Conservation (phyloP, 495 filamentous ascomycete species). For the Bryoglossum gracile region DNA sequence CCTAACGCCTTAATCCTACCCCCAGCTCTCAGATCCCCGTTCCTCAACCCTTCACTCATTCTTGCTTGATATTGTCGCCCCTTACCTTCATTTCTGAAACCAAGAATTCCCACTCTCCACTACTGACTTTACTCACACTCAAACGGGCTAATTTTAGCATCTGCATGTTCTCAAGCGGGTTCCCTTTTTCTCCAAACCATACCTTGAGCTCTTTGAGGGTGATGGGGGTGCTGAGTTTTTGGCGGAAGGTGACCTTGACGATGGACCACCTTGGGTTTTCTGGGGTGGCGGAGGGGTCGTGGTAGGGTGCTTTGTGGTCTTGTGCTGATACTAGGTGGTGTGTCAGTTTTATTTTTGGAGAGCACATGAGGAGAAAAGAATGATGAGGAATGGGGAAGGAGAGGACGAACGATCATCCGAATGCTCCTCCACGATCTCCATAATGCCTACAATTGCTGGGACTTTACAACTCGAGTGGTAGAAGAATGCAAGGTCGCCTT, state of each 20-base stretch:
- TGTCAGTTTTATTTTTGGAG: slow-evolving; percentile 53
- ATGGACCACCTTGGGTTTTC: slow-evolving; percentile 82
- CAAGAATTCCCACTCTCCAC: slow-evolving; percentile 75
- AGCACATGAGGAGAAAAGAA: not conserved
- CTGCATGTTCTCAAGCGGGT: slow-evolving; percentile 72
- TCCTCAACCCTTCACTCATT: too few species aligned
- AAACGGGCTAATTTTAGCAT: slow-evolving; percentile 70
- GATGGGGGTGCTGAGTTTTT: slow-evolving; percentile 69
- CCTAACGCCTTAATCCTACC: too few species aligned
- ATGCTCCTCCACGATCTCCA: slow-evolving; percentile 85
- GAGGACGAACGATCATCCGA: slow-evolving; percentile 66
- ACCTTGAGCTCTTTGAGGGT: slow-evolving; percentile 67
- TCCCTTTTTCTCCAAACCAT: slow-evolving; percentile 46
- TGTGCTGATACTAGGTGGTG: slow-evolving; percentile 84
- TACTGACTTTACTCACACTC: slow-evolving; percentile 73
- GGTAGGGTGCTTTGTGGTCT: slow-evolving; percentile 71
- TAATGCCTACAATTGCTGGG: slow-evolving; percentile 84
- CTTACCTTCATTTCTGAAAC: slow-evolving; percentile 43
- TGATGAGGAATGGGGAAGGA: not conserved
- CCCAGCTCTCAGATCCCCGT: too few species aligned
- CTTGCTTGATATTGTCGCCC: slow-evolving; percentile 16
- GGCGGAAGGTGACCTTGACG: slow-evolving; percentile 79
- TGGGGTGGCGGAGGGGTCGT: slow-evolving; percentile 61
- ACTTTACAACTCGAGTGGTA: slow-evolving; percentile 95
- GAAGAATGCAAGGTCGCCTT: slow-evolving; percentile 90